A percentile compares a stretch with the other conserved stretches of the same genome.
Evolutionary conservation across 2,329 filamentous ascomycete genomes (phyloP).

Genomic region (Aspergillus ustus): DNA sequence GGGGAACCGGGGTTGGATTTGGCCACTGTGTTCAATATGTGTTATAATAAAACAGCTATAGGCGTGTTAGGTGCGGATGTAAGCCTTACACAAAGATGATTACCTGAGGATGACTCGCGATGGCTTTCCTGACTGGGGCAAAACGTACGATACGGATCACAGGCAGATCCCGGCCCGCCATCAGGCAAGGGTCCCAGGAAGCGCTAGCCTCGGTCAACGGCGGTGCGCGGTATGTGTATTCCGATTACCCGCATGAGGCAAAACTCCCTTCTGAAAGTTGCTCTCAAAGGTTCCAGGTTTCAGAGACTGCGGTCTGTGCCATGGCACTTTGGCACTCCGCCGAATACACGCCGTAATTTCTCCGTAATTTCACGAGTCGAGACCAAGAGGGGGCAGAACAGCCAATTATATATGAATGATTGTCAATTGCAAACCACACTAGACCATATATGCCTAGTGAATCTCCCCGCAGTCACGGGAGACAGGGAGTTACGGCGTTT

Average conservation of each 20-base stretch:
- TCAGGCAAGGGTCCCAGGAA: constrained; percentile 1
- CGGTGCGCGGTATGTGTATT: background rate
- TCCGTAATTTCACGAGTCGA: background rate
- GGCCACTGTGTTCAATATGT: constrained; percentile 1
- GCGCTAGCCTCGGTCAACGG: constrained; percentile 17
- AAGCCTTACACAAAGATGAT: background rate
- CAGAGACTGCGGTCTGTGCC: background rate
- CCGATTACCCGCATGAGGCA: background rate
- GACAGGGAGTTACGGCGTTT: constrained; percentile 4
- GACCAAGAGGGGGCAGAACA: background rate
- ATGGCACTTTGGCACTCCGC: background rate
- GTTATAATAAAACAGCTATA: constrained; percentile 4
- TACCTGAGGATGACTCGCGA: background rate
- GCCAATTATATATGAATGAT: background rate
- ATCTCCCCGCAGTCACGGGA: background rate
- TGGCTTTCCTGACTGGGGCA: background rate
- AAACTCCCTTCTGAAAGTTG: background rate
- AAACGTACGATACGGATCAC: constrained; percentile 5
- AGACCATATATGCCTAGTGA: background rate
- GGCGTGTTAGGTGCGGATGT: background rate
- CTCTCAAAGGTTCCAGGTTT: constrained; percentile 6
- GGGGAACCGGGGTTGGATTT: background rate
- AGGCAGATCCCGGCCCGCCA: background rate
- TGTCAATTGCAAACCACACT: background rate
- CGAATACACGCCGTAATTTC: background rate